Evolutionary conservation across 805 yeast genomes (phyloP).

Genomic region (Wickerhamomyces chaumierensis): DNA sequence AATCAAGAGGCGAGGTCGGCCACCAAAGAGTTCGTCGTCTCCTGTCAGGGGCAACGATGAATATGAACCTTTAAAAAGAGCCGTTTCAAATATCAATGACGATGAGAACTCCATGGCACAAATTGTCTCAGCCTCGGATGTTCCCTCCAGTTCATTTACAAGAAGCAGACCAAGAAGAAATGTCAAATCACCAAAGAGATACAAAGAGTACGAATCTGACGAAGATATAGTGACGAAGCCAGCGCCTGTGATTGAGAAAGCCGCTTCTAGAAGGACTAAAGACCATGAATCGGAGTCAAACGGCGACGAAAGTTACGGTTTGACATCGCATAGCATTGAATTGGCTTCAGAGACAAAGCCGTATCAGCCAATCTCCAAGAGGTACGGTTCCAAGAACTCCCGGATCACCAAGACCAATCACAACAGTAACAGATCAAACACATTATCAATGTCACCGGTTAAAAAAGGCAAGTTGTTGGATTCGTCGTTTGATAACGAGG

Average conservation of each 20-base stretch:
- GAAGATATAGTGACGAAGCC: not conserved
- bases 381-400: not conserved
- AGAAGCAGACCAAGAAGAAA: not conserved
- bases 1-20: conserved; percentile 1
- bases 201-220: not conserved
- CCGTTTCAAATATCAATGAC: too few relatives aligned
- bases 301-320: conserved; percentile 14
- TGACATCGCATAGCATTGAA: conserved; percentile 12
- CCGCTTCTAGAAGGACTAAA: not conserved
- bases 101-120: too few relatives aligned
- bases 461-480: conserved; percentile 13
- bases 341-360: conserved; percentile 11
- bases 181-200: not conserved
- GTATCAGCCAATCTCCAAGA: not conserved
- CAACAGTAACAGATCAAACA: not conserved
- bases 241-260: not conserved
- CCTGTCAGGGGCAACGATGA: too few relatives aligned
- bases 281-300: not conserved
- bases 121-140: not conserved
- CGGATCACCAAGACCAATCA: not conserved
- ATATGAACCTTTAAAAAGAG: too few relatives aligned
- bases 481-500: conserved; percentile 13
- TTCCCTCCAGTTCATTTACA: not conserved
- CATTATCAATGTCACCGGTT: not conserved
- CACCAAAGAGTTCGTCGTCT: too few relatives aligned